Evolutionary conservation across 164 flowering plant genomes (phyloP), one percentile per base, ranked within the genome.

Genomic region (Berberis thunbergii): DNA sequence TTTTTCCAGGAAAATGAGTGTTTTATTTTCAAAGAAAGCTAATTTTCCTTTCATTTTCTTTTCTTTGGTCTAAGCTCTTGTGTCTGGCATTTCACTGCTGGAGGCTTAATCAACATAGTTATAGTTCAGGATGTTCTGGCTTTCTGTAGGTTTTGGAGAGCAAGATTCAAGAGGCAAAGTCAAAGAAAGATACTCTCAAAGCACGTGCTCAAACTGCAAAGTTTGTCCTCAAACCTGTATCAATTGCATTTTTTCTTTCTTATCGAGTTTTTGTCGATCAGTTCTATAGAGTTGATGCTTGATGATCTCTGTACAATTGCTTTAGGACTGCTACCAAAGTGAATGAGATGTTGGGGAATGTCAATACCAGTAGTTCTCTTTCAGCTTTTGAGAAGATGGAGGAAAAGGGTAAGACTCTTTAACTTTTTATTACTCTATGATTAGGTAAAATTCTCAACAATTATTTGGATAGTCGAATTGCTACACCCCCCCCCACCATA

Each of bases 381-480:
- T 79, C 94, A 43, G 99, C 97, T 73, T 95, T 95, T 72, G 99
- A 95, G 71, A 95, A 87, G 74, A 91, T 95, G 97, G 99, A 95
- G 77, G 97, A 91, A 72, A 95, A 95, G 75, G 97, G 99, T 87
- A 59, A 46, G 65, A 13, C 4, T 2, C 46, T 41, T 38, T 41
- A 9, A 7, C 8, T 3, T 11, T 50, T 52, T 43, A 11, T 40
- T 26, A 38, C 43, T 43, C 50, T 11, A 26, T 26, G 26, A 26
- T 26, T 26, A 26, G 26, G 26, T 26, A 26, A 26, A 26, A 26
- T 26, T 26, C 26, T 26, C 26, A 26, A 26, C 26, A 26, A 26
- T 26, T 26, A 26, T 26, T 26, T 26, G 26, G 26, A 26, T 26
- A 26, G 26, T 26, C 26, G 0, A 26, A 26, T 26, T 26, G 26